These are phyloP conservation scores for Apiosordaria backusii DNA, from an alignment of 495 filamentous ascomycete species.

Conservation along the genomic window DNA sequence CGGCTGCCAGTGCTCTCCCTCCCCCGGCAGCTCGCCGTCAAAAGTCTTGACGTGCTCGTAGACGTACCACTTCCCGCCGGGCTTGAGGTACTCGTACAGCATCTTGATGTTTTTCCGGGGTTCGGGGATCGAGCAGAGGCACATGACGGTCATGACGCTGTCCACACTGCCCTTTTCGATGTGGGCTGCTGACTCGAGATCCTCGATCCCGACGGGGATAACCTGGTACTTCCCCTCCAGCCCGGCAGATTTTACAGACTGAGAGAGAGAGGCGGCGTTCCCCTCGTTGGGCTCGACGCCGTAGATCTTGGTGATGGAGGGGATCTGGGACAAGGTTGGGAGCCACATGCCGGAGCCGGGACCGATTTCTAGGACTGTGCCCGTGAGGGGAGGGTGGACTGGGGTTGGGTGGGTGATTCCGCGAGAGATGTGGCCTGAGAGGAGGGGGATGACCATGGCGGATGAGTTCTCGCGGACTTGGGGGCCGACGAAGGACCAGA, in stretches of 20 bases:
- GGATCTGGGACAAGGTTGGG: slow-evolving; percentile 28
- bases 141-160: slow-evolving; percentile 64
- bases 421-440: slow-evolving; percentile 34
- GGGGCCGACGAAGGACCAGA: slow-evolving; percentile 47
- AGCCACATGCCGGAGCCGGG: slow-evolving; percentile 49
- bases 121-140: slow-evolving; percentile 68
- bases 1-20: background rate
- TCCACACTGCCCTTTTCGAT: slow-evolving; percentile 57
- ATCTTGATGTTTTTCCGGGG: slow-evolving; percentile 54
- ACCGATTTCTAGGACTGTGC: slow-evolving; percentile 47
- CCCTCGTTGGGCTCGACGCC: slow-evolving; percentile 63
- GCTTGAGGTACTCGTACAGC: slow-evolving; percentile 60
- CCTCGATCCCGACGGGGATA: slow-evolving; percentile 58
- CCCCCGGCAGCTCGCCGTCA: slow-evolving; percentile 13
- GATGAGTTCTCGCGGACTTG: slow-evolving; percentile 28
- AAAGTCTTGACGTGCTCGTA: slow-evolving; percentile 63
- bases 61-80: slow-evolving; percentile 64
- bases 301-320: slow-evolving; percentile 53
- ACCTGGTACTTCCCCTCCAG: slow-evolving; percentile 62
- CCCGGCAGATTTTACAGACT: slow-evolving; percentile 45
- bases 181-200: slow-evolving; percentile 43
- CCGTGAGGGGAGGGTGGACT: slow-evolving; percentile 28
- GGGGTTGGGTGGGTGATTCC: slow-evolving; percentile 21
- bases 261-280: slow-evolving; percentile 51
- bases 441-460: slow-evolving; percentile 38